Base-by-base conservation (phyloP, 352 stramenopile species). In the Phytopythium aichiense region DNA sequence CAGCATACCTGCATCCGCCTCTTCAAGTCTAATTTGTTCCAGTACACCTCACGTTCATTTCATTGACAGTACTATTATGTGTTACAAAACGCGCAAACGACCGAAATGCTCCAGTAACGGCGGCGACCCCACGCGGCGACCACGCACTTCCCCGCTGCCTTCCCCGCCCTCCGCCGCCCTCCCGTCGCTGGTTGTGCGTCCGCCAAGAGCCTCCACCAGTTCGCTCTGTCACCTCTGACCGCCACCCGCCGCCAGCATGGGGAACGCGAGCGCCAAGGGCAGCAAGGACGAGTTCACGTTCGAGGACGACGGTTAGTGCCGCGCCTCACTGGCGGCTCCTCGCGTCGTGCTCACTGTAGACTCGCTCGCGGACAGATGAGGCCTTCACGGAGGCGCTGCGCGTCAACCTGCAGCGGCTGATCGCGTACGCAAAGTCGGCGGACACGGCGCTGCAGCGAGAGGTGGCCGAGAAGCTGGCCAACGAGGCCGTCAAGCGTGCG, bases 381-480 rank as follows among this genome's bases (percentile, higher is more conserved):
- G 83, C 74, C 18, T 95, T 97, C 65, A 96, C 87, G 4, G 83
- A 97, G 64, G 79, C 74, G 58, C 77, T 98, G 23, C 83, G 87
- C 46, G 77, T 96, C 25, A 95, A 98, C 70, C 75, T 98, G 35
- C 91, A 96, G 69, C 86, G 90, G 15, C 71, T 98, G 37, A 97
- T 98, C 71, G 87, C 88, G 53, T 98, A 97, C 74, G 91, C 91
- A 60, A 94, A 95, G 69, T 96, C 87, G 56, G 90, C 91, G 7
- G 91, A 98, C 65, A 86, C 87, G 57, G 72, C 75, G 59, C 75
- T 98, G 58, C 91, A 97, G 73, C 86, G 90, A 51, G 89, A 97
- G 65, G 92, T 98, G 7, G 94, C 94, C 15, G 94, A 98, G 76
- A 97, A 97, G 63, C 72, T 98, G 48, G 94, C 94, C 20, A 98